Base-by-base conservation (phyloP, 805 yeast species). In the Metschnikowia kofuensis region DNA sequence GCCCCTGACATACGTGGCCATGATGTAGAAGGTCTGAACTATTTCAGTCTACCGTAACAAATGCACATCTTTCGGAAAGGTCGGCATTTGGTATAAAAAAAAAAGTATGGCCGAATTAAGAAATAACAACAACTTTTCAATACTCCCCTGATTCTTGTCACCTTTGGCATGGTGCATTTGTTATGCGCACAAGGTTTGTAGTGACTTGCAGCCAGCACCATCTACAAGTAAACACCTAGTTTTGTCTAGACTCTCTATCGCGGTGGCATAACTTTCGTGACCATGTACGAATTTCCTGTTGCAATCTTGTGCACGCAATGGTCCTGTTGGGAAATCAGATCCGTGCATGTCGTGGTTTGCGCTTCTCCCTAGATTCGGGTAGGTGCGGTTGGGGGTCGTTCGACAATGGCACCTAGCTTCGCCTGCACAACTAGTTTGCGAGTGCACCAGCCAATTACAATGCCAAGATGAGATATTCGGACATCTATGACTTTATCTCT, bases 301-400 rank as follows among this genome's bases (percentile, higher is more conserved):
- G 32, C 32, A 30, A 30, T 30, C 10, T 30, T 12, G 21, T 21
- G 21, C 21, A 21, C 21, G 21, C 21, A 21, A 4, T 21, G 32
- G 2, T 30, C 13, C 13, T 12, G 32, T 13, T n/a, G 15, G 36
- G 14, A 32, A 38, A 38, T 2, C 31, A 29, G 41, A 38, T 38
- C 16, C 16, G 41, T 12, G 15, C 7, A 29, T 15, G 13, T 38
- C n/a, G 32, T 31, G n/a, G 29, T 28, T 12, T 16, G 43, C 43
- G 43, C 29, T 36, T 15, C 43, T 31, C 14, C 15, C 36, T 36
- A 40, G 43, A 40, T 40, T 40, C 27, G 14, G 36, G 36, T 29
- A 21, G 14, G 21, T 12, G 11, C 42, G 35, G 11, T 21, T 21
- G 4, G 21, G 4, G 21, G 4, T n/a, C n/a, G n/a, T 21, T 21